Percentiles rank a stretch among this genome's conserved stretches.
Evolutionary conservation across 228 moss, liverwort and hornwort genomes (phyloP).

Genomic region (Sphagnum fallax): DNA sequence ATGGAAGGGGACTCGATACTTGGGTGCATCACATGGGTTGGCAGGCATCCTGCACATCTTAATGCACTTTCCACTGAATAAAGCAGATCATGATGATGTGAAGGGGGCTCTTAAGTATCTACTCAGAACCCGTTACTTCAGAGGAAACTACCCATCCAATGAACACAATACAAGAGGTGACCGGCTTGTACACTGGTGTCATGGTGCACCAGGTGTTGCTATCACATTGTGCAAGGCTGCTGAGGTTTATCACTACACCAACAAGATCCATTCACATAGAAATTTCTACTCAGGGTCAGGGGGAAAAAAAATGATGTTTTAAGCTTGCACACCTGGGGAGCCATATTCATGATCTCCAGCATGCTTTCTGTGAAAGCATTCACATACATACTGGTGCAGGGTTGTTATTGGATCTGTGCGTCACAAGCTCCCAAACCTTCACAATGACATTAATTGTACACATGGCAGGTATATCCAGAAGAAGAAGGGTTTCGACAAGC

Average conservation of each 20-base stretch:
- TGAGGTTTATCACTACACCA: conserved; percentile 30
- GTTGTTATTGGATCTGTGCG: too few species aligned
- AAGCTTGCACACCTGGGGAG: too few species aligned
- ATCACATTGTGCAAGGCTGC: conserved; percentile 90
- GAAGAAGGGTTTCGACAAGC: conserved; percentile 75
- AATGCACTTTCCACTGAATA: conserved; percentile 76
- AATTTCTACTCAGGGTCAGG: not conserved
- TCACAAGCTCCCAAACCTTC: not conserved
- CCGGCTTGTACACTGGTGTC: conserved; percentile 93
- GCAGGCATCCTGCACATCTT: conserved; percentile 91
- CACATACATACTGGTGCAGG: too few species aligned
- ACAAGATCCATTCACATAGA: not conserved
- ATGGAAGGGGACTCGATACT: conserved; percentile 97
- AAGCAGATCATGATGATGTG: conserved; percentile 72
- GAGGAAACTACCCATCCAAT: conserved; percentile 90
- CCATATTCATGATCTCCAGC: too few species aligned
- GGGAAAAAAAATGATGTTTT: too few species aligned
- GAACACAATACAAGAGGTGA: conserved; percentile 80
- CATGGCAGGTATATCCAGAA: conserved; percentile 64
- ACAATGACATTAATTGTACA: not conserved
- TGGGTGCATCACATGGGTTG: conserved; percentile 97
- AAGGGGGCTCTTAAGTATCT: conserved; percentile 75
- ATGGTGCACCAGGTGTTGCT: conserved; percentile 85
- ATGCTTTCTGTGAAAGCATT: too few species aligned
- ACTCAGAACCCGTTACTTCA: conserved; percentile 72